phyloP scores from a whole-genome alignment of 2,329 filamentous ascomycete genomes.

The Epicoccum nigrum region DNA sequence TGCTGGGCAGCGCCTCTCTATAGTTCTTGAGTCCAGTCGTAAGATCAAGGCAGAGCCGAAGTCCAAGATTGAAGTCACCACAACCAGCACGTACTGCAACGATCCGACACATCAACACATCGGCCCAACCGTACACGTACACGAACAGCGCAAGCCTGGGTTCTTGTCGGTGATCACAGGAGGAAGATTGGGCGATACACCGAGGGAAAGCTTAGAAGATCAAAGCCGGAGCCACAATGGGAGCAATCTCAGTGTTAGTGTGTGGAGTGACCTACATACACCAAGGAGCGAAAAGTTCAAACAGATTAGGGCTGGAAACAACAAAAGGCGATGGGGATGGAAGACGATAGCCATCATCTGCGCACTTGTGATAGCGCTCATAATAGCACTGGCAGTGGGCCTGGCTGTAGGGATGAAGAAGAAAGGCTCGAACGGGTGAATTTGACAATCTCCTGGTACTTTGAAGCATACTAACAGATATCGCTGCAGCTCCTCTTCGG shows the following conservation, averaged over 20 bases:
- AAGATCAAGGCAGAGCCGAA: constrained; percentile 30
- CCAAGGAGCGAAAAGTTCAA: constrained; percentile 42
- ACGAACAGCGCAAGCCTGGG: constrained; percentile 24
- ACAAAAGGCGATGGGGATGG: constrained; percentile 46
- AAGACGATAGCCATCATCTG: constrained; percentile 47
- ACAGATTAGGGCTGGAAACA: constrained; percentile 15
- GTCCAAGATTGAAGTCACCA: constrained; percentile 35
- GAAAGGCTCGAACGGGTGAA: constrained; percentile 36
- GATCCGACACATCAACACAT: constrained; percentile 35
- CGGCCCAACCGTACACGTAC: constrained; percentile 27
- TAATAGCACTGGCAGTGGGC: constrained; percentile 49
- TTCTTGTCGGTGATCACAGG: constrained; percentile 29
- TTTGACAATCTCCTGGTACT: too few species aligned
- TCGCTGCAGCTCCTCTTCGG: constrained; percentile 5
- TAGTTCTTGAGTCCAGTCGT: constrained; percentile 47
- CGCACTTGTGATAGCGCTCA: constrained; percentile 38
- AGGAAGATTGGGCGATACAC: constrained; percentile 35
- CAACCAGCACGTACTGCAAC: constrained; percentile 38
- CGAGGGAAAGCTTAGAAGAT: constrained; percentile 39
- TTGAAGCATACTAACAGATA: constrained; percentile 4
- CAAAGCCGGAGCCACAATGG: constrained; percentile 28
- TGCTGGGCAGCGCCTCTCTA: constrained; percentile 50
- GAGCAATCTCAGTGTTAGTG: constrained; percentile 43
- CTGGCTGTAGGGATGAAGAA: constrained; percentile 52
- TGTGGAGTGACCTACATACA: constrained; percentile 40